Evolutionary conservation across 177 flowering plant species (phyloP), one percentile per base, ranked within the genome.

Genomic region (Vitis hybrid): DNA sequence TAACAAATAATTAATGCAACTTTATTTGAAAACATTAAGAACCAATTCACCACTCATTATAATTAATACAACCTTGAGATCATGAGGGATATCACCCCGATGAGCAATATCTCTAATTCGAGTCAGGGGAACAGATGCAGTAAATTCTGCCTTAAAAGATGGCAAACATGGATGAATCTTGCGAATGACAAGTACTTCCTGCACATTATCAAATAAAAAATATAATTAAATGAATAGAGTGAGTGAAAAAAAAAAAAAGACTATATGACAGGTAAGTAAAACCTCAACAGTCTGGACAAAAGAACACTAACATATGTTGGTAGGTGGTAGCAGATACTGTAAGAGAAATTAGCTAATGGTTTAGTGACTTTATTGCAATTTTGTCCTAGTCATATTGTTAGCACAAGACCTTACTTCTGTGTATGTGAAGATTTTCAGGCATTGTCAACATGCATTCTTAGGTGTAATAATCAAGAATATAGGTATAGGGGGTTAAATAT

Each of bases 51-150:
- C 14, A 62, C 12, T 1, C 58, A 12, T 20, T 61, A 33, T 13
- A 51, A 10, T 60, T 68, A 45, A 60, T 49, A 26, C 53, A 66
- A 94, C 98, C 97, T 94, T 94, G 70, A 94, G 94, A 72, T 92
- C 95, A 80, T 94, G 98, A 75, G 98, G 98, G 51, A 94, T 92
- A 77, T 94, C 97, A 77, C 66, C 67, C 70, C 97, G 79, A 71
- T 94, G 98, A 73, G 98, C 98, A 77, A 94, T 94, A 73, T 94
- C 97, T 80, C 98, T 87, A 50, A 94, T 94, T 66, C 97, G 90
- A 73, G 98, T 94, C 45, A 94, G 67, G 59, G 98, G 98, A 76
- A 92, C 97, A 63, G 98, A 94, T 65, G 97, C 97, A 51, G 98
- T 94, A 73, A 94, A 94, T 78, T 94, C 98, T 48, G 97, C 89